These are phyloP conservation scores for Rhododendron vialii DNA, from an alignment of 148 eudicot genomes.

Conservation along the genomic window DNA sequence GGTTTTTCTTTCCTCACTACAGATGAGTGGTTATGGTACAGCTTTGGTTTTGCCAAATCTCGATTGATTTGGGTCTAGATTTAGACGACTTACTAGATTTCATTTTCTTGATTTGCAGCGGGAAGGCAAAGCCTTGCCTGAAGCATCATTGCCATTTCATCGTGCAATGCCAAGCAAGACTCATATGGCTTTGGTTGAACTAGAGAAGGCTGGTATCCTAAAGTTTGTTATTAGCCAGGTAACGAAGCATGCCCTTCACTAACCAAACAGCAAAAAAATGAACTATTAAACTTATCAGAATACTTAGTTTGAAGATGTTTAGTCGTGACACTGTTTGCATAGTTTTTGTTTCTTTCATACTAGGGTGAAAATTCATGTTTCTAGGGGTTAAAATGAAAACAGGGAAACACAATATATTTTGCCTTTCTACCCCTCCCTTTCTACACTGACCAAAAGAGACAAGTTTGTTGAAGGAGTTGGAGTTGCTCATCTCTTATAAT, in stretches of 20 bases:
- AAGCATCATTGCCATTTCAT: conserved; percentile 81
- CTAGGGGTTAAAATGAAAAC: not conserved
- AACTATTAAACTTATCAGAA: not conserved
- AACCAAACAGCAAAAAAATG: not conserved
- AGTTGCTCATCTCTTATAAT: not conserved
- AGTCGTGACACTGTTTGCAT: not conserved
- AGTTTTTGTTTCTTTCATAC: not conserved
- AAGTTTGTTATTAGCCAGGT: conserved; percentile 97
- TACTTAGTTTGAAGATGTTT: not conserved
- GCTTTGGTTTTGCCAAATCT: not conserved
- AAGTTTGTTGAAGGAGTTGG: not conserved
- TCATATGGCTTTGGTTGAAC: conserved; percentile 93
- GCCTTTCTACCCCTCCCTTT: conserved; percentile 1
- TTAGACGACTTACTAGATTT: not conserved
- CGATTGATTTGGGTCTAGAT: not conserved
- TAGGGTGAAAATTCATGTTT: not conserved
- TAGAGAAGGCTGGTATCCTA: conserved; percentile 76
- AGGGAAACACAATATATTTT: not conserved
- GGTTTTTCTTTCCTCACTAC: not conserved
- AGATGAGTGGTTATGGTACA: not conserved
- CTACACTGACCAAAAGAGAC: not conserved
- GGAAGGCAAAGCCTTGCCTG: conserved; percentile 28
- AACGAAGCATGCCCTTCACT: not conserved
- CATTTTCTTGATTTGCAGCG: conserved; percentile 42
- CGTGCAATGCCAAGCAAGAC: conserved; percentile 91